These are phyloP conservation scores for Ceratocystis papillata DNA, from an alignment of 2,329 filamentous ascomycete species.

Conservation along the genomic window DNA sequence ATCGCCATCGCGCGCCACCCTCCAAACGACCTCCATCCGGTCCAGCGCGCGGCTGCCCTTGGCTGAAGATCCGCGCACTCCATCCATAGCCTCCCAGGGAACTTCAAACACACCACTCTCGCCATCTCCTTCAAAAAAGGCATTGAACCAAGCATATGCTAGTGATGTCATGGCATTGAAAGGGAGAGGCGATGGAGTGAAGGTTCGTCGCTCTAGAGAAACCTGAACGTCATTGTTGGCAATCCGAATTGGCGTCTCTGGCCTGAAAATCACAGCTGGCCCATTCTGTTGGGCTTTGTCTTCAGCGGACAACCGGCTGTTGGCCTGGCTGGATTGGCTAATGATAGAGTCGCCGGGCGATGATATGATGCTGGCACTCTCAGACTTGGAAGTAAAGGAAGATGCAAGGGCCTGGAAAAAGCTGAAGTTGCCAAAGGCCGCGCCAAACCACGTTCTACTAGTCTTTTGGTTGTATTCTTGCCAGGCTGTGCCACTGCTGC, in stretches of 20 bases:
- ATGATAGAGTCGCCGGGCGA: conserved; percentile 19
- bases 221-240: conserved; percentile 82
- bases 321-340: conserved; percentile 13
- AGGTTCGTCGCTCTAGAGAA: conserved; percentile 76
- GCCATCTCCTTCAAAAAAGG: conserved; percentile 67
- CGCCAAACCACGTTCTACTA: conserved; percentile 23
- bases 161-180: conserved; percentile 86
- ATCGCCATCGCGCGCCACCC: conserved; percentile 30
- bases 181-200: conserved; percentile 62
- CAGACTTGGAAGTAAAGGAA: conserved; percentile 22
- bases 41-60: conserved; percentile 79
- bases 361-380: conserved; percentile 22
- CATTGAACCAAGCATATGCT: conserved; percentile 95
- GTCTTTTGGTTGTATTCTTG: conserved; percentile 23
- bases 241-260: conserved; percentile 55
- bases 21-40: conserved; percentile 76
- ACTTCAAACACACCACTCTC: conserved; percentile 54
- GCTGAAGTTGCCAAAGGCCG: conserved; percentile 22
- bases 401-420: conserved; percentile 24
- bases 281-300: conserved; percentile 29
- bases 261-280: conserved; percentile 68
- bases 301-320: conserved; percentile 21
- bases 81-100: conserved; percentile 65
- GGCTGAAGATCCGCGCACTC: conserved; percentile 76
- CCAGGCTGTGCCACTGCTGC: conserved; percentile 21